Evolutionary conservation across 768 basidiomycete species (phyloP).

Genomic region (Panaeolus papilionaceus): DNA sequence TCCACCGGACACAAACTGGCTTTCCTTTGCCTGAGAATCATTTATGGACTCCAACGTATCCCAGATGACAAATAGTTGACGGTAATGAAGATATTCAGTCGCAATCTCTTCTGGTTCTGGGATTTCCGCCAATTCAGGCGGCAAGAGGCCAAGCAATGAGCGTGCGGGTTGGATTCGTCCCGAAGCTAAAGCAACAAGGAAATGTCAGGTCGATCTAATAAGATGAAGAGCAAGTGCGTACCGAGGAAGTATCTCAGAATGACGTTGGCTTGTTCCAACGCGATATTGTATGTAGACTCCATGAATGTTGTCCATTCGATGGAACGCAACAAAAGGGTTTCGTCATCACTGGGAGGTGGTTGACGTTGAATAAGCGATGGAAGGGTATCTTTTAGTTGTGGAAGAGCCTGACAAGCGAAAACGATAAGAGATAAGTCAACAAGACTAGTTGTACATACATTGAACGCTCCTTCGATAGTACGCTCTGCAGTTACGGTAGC

Average conservation of each 20-base stretch:
- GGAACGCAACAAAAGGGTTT: constrained; percentile 76
- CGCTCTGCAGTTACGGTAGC: constrained; percentile 82
- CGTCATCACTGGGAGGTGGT: constrained; percentile 59
- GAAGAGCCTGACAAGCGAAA: constrained; percentile 50
- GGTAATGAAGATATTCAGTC: constrained; percentile 79
- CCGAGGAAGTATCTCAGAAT: constrained; percentile 91
- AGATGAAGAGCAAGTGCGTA: constrained; percentile 38
- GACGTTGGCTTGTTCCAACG: constrained; percentile 86
- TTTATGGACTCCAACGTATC: constrained; percentile 65
- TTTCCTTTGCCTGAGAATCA: constrained; percentile 62
- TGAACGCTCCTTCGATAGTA: constrained; percentile 74
- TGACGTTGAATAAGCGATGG: constrained; percentile 67
- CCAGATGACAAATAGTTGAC: constrained; percentile 82
- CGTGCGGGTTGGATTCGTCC: constrained; percentile 78
- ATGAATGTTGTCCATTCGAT: constrained; percentile 93
- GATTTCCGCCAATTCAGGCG: constrained; percentile 65
- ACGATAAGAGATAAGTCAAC: constrained; percentile 12
- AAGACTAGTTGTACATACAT: constrained; percentile 41
- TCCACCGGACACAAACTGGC: constrained; percentile 48
- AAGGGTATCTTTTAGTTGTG: constrained; percentile 58
- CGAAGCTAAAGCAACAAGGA: constrained; percentile 50
- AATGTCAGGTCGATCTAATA: neutral
- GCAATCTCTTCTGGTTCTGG: constrained; percentile 73
- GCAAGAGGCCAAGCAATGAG: constrained; percentile 62
- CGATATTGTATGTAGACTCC: constrained; percentile 74